Base-by-base conservation (phyloP, 768 basidiomycete genomes). In the Zangia roseola region DNA sequence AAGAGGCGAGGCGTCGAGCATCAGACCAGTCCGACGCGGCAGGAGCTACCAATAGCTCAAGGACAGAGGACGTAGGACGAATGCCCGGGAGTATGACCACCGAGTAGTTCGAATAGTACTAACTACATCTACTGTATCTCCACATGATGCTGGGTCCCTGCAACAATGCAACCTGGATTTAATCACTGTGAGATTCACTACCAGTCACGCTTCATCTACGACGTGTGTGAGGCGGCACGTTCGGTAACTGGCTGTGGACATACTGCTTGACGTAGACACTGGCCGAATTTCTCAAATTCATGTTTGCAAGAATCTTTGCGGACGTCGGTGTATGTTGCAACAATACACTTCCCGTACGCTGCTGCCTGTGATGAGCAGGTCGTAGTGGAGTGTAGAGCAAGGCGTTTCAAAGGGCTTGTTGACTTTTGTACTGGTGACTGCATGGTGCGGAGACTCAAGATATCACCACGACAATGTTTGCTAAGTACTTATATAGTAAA, bases 301-400 rank as follows among this genome's bases (percentile, higher is more conserved):
- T 79, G 78, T 43, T 81, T 81, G 71, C 95, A 99, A 58, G 83
- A 80, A 57, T 91, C 89, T 65, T 87, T 88, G 51, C 74, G 80
- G 6, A 92, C 86, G 53, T 98, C 95, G 24, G 81, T 81, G 67
- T 97, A 95, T 5, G 80, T 80, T 2, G 82, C 79, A 24, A 87
- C 73, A 39, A 98, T 84, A 69, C 95, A 99, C 73, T 86, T 86
- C 20, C 92, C 95, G 64, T 99, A 99, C 6, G 70, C 74, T 4
- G 81, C 67, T 23, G 94, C 93, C 62, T 93, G 80, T 7, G 74
- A 53, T 9, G 86, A 72, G 58, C 89, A 91, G 14, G 87, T 88
- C 3, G 77, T 75, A 2, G 87, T 89, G 3, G 88, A 78, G 55
- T 86, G 82, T 17, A 80, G 54, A n/a, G 88, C 89, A 20, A 91